A percentile compares a stretch with the other conserved stretches of the same genome.
Conservation (phyloP, 352 stramenopile species). For the Phytophthora tubulina region DNA sequence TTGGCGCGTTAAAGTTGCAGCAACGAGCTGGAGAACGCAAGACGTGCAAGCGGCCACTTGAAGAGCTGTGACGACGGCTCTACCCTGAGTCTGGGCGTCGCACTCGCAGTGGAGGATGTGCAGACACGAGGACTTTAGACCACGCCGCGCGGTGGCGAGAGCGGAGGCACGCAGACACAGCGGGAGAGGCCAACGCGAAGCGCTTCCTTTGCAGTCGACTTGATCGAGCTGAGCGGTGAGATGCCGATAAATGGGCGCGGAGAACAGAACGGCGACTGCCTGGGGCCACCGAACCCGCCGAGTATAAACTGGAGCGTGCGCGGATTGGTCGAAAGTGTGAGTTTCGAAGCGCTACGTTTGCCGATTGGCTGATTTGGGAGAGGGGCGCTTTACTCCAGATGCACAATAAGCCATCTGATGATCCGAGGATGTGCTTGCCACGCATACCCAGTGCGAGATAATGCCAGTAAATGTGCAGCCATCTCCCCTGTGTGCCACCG, state of each 20-base stretch:
- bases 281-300: slow-evolving; percentile 19
- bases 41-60: slow-evolving; percentile 12
- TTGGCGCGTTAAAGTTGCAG: neutral
- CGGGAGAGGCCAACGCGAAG: slow-evolving; percentile 18
- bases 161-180: slow-evolving; percentile 20
- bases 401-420: slow-evolving; percentile 29
- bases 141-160: neutral
- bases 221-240: slow-evolving; percentile 19
- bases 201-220: slow-evolving; percentile 18
- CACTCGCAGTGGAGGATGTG: slow-evolving; percentile 7
- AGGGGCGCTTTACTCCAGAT: slow-evolving; percentile 12
- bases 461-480: neutral
- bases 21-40: slow-evolving; percentile 7
- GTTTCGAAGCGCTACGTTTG: neutral
- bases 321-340: slow-evolving; percentile 45
- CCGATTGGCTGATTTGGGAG: slow-evolving; percentile 37
- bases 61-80: neutral
- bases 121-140: neutral
- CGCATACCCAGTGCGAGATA: slow-evolving; percentile 12
- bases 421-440: slow-evolving; percentile 23
- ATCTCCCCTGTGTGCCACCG: slow-evolving; percentile 14
- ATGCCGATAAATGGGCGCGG: slow-evolving; percentile 38
- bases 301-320: slow-evolving; percentile 4
- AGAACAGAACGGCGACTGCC: slow-evolving; percentile 28
- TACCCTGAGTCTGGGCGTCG: slow-evolving; percentile 10